These are phyloP conservation scores for Thermomyces lanuginosus DNA, from an alignment of 2,329 filamentous ascomycete species.

Conservation along the genomic window DNA sequence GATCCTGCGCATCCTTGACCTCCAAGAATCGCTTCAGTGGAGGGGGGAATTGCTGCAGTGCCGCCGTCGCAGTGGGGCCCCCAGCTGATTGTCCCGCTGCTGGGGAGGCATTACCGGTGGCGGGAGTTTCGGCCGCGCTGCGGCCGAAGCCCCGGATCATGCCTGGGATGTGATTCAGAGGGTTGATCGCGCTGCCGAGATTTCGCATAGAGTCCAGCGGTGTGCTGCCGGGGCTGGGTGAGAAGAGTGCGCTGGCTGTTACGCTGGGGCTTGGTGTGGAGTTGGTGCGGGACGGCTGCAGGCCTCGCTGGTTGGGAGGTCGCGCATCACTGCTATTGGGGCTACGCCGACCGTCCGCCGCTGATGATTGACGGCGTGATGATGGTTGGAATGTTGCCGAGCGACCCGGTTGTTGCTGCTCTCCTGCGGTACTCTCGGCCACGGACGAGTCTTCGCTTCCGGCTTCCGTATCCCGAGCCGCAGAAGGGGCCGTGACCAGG, in stretches of 20 bases:
- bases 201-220: conserved; percentile 69
- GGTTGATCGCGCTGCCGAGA: conserved; percentile 65
- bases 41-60: conserved; percentile 28
- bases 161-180: conserved; percentile 59
- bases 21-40: conserved; percentile 61
- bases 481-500: conserved; percentile 47
- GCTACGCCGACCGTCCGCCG: conserved; percentile 43
- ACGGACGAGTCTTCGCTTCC: conserved; percentile 38
- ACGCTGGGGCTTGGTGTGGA: conserved; percentile 9
- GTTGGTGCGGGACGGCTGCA: conserved; percentile 7
- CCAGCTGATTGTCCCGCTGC: too few species aligned
- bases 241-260: conserved; percentile 7
- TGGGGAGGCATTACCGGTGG: conserved; percentile 23
- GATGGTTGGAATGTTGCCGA: conserved; percentile 33
- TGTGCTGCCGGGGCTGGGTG: conserved; percentile 26
- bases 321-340: conserved; percentile 13
- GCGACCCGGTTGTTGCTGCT: conserved; percentile 17
- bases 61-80: conserved; percentile 16
- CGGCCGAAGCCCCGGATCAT: conserved; percentile 64
- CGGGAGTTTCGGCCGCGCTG: conserved; percentile 24
- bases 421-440: conserved; percentile 24
- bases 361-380: conserved; percentile 55
- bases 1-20: conserved; percentile 50
- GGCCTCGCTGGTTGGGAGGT: conserved; percentile 1
- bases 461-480: conserved; percentile 34